Conservation (phyloP, 1,284 basidiomycete species). For the Hypsizygus ulmarius region DNA sequence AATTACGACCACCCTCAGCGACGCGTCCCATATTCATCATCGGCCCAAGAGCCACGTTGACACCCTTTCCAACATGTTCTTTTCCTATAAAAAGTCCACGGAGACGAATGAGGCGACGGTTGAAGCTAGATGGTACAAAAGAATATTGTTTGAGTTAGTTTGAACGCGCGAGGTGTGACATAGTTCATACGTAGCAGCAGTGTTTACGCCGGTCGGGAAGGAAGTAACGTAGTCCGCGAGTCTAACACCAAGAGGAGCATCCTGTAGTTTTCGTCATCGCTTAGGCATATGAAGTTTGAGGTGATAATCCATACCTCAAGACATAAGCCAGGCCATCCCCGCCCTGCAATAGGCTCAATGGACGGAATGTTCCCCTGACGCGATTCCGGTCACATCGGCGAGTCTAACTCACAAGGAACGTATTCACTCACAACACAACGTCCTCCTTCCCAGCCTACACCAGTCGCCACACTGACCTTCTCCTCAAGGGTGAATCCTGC, state of each 20-base stretch:
- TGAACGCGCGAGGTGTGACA: background rate
- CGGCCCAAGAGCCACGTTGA: constrained; percentile 63
- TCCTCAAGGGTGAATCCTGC: constrained; percentile 45
- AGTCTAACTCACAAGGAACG: background rate
- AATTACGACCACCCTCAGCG: constrained; percentile 72
- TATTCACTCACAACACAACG: constrained; percentile 59
- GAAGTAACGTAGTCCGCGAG: constrained; percentile 54
- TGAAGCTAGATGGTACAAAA: constrained; percentile 40
- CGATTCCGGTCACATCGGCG: constrained; percentile 24
- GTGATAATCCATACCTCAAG: constrained; percentile 40
- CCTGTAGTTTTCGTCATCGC: constrained; percentile 30
- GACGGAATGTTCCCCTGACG: constrained; percentile 42
- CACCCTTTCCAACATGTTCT: constrained; percentile 80
- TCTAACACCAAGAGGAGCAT: constrained; percentile 55
- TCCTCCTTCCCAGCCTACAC: constrained; percentile 54
- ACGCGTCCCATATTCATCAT: constrained; percentile 75
- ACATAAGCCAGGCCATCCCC: constrained; percentile 61
- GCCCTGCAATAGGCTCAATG: constrained; percentile 33
- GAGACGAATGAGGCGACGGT: constrained; percentile 61
- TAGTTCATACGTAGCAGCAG: constrained; percentile 45
- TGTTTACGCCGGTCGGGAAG: constrained; percentile 60
- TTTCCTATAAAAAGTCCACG: constrained; percentile 75
- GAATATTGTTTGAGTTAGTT: background rate
- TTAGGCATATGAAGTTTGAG: background rate
- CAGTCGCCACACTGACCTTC: constrained; percentile 53